Conservation (phyloP, 768 basidiomycete species). For the Megacollybia marginata region DNA sequence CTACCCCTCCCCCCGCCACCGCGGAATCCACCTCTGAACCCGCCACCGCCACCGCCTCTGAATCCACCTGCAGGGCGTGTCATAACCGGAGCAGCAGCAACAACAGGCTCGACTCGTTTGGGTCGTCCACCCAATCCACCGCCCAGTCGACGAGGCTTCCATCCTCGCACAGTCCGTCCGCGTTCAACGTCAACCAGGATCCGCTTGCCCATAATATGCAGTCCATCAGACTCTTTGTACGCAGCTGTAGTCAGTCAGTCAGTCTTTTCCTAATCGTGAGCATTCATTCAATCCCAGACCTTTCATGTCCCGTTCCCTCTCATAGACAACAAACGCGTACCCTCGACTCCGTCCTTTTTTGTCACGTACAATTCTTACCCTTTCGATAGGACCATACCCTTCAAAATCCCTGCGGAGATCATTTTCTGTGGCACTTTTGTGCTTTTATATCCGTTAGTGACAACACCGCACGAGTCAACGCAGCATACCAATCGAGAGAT, state of each 20-base stretch:
- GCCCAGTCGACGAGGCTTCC: conserved; percentile 94
- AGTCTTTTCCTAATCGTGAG: conserved; percentile 11
- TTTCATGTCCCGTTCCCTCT: conserved; percentile 99
- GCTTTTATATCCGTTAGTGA: conserved; percentile 37
- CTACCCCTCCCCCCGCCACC: conserved; percentile 40
- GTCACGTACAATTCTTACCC: conserved; percentile 88
- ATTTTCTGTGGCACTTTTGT: conserved; percentile 84
- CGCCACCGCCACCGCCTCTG: conserved; percentile 39
- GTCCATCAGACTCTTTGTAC: conserved; percentile 97
- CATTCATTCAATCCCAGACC: conserved; percentile 41
- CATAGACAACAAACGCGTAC: conserved; percentile 96
- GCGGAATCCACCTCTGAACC: conserved; percentile 26
- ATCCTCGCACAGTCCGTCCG: conserved; percentile 94
- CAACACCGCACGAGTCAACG: not conserved
- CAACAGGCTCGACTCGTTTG: conserved; percentile 58
- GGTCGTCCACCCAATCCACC: conserved; percentile 99
- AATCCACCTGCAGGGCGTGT: conserved; percentile 31
- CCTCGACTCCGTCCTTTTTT: conserved; percentile 82
- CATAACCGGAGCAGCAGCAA: conserved; percentile 23
- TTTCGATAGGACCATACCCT: conserved; percentile 89
- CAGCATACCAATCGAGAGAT: conserved; percentile 77
- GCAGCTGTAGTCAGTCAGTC: conserved; percentile 47
- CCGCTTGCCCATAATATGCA: conserved; percentile 92
- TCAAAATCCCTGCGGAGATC: conserved; percentile 96
- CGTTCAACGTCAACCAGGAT: conserved; percentile 98